Evolutionary conservation across 108 stramenopile genomes (phyloP).

Genomic region (Stephanodiscus minutulus): DNA sequence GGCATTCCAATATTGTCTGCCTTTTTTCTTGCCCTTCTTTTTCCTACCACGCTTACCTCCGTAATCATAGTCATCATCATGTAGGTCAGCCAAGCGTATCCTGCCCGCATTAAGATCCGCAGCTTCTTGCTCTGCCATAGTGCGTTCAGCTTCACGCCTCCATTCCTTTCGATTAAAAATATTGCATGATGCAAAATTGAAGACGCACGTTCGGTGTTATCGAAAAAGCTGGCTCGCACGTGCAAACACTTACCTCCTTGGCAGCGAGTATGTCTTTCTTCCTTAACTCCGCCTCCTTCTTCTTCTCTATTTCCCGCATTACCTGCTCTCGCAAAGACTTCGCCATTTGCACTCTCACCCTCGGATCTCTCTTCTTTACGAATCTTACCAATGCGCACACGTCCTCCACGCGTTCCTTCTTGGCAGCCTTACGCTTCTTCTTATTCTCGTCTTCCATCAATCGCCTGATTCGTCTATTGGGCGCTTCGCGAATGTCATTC

Average conservation of each 20-base stretch:
- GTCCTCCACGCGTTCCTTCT: constrained; percentile 72
- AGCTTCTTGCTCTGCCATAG: constrained; percentile 71
- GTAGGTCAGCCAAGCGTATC: constrained; percentile 84
- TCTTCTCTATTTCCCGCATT: constrained; percentile 52
- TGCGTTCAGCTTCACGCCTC: constrained; percentile 57
- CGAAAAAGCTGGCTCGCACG: neutral
- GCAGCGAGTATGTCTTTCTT: constrained; percentile 55
- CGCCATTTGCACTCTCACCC: constrained; percentile 59
- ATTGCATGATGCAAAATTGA: neutral
- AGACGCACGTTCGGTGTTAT: constrained; percentile 9
- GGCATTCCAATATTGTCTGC: constrained; percentile 31
- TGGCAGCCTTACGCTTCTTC: constrained; percentile 74
- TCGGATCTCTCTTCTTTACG: constrained; percentile 87
- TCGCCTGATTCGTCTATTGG: constrained; percentile 74
- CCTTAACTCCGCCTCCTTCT: constrained; percentile 49
- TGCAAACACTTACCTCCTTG: constrained; percentile 45
- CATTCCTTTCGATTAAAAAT: constrained; percentile 42
- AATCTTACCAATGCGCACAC: constrained; percentile 74
- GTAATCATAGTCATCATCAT: constrained; percentile 74
- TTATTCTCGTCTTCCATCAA: constrained; percentile 88
- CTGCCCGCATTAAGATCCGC: constrained; percentile 81
- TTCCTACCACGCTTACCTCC: constrained; percentile 62
- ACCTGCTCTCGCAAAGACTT: constrained; percentile 55
- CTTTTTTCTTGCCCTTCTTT: constrained; percentile 66
- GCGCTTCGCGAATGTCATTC: constrained; percentile 65